Evolutionary conservation across 2,329 filamentous ascomycete genomes (phyloP).

Genomic region (Domatiomyces catenatus): DNA sequence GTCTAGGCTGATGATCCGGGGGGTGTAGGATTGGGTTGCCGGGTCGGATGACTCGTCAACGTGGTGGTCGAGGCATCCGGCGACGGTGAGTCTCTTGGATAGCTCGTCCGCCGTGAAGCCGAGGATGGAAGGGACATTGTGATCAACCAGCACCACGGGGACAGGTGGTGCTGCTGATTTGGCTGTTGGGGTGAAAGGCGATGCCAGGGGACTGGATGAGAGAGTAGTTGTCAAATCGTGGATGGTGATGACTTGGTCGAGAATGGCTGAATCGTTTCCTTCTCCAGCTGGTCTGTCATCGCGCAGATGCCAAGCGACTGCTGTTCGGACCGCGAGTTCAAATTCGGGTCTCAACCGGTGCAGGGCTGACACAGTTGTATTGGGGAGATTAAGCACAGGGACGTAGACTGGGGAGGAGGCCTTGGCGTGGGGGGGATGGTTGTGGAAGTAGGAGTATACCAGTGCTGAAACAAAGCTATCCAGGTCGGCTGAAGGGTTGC

Average conservation of each 20-base stretch:
- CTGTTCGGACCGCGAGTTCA: slow-evolving; percentile 38
- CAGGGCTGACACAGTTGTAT: slow-evolving; percentile 32
- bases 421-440: slow-evolving; percentile 15
- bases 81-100: slow-evolving; percentile 26
- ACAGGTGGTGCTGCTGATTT: neutral
- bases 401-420: slow-evolving; percentile 30
- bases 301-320: slow-evolving; percentile 29
- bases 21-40: slow-evolving; percentile 23
- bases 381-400: slow-evolving; percentile 43
- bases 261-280: slow-evolving; percentile 1
- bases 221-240: slow-evolving; percentile 22
- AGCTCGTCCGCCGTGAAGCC: slow-evolving; percentile 22
- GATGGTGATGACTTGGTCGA: slow-evolving; percentile 27
- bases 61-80: slow-evolving; percentile 48
- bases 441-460: slow-evolving; percentile 43
- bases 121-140: slow-evolving; percentile 29
- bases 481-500: slow-evolving; percentile 38
- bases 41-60: slow-evolving; percentile 41
- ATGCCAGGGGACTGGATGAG: neutral
- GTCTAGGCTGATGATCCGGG: slow-evolving; percentile 37
- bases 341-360: slow-evolving; percentile 43
- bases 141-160: slow-evolving; percentile 28
- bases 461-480: slow-evolving; percentile 48
- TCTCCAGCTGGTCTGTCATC: neutral
- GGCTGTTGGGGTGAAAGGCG: neutral